Evolutionary conservation across 2,329 filamentous ascomycete species (phyloP).

Genomic region (Arachnopeziza araneosa): DNA sequence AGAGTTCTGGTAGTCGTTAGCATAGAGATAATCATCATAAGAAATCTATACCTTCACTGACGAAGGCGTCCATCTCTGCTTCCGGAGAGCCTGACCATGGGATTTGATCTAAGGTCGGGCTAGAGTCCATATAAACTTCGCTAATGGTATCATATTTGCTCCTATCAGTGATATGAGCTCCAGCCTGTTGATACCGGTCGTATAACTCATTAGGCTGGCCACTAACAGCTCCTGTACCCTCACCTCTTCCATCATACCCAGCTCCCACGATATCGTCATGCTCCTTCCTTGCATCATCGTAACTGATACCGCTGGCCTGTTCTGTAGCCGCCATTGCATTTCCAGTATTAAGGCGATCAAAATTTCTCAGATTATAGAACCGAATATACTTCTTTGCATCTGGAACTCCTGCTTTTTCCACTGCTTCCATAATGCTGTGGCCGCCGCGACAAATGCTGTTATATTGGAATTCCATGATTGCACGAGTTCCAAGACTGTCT

Average conservation of each 20-base stretch:
- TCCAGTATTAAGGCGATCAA: slow-evolving; percentile 74
- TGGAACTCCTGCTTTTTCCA: slow-evolving; percentile 57
- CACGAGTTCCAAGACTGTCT: slow-evolving; percentile 68
- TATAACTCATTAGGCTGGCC: slow-evolving; percentile 32
- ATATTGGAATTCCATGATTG: slow-evolving; percentile 88
- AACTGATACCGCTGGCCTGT: slow-evolving; percentile 57
- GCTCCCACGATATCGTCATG: slow-evolving; percentile 53
- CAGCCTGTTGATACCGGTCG: slow-evolving; percentile 63
- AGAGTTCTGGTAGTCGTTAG: slow-evolving; percentile 39
- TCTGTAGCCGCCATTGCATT: slow-evolving; percentile 56
- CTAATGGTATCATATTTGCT: slow-evolving; percentile 71
- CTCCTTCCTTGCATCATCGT: slow-evolving; percentile 59
- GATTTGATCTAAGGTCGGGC: slow-evolving; percentile 58
- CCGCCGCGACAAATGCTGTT: slow-evolving; percentile 72
- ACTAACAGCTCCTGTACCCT: slow-evolving; percentile 30
- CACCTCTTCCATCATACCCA: slow-evolving; percentile 36
- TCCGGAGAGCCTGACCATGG: slow-evolving; percentile 51
- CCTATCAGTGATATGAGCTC: slow-evolving; percentile 44
- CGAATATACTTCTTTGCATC: slow-evolving; percentile 69
- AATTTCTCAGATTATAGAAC: slow-evolving; percentile 82
- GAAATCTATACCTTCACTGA: slow-evolving; percentile 41
- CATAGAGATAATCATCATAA: neutral
- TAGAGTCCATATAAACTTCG: slow-evolving; percentile 77
- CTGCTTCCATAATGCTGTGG: slow-evolving; percentile 69
- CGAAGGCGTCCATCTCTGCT: slow-evolving; percentile 54